These are phyloP conservation scores for Graphium sp. DNA, from an alignment of 2,329 filamentous ascomycete genomes.

Conservation along the genomic window DNA sequence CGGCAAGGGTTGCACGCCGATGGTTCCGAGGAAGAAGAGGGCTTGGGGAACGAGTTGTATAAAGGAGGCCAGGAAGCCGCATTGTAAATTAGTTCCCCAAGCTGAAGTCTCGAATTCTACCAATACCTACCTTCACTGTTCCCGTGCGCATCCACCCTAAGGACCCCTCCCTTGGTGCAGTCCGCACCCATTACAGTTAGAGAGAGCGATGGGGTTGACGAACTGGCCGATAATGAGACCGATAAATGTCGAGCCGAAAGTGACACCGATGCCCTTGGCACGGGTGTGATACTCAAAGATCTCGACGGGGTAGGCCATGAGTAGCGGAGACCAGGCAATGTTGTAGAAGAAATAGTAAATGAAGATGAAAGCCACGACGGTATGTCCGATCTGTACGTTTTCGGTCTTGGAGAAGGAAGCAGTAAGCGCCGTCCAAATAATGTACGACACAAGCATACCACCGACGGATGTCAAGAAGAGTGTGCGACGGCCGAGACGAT, in stretches of 20 bases:
- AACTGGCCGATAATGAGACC: conserved; percentile 19
- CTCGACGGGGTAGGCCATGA: conserved; percentile 24
- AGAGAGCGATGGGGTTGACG: conserved; percentile 21
- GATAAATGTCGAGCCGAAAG: conserved; percentile 20
- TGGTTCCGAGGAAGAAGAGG: too few species aligned
- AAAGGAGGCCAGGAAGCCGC: too few species aligned
- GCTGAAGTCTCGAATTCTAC: too few species aligned
- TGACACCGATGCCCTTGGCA: conserved; percentile 22
- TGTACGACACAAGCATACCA: conserved; percentile 19
- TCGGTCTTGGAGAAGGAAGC: conserved; percentile 17
- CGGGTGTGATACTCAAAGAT: conserved; percentile 22
- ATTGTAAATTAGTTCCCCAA: too few species aligned
- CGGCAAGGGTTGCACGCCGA: too few species aligned
- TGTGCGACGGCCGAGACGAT: conserved; percentile 17
- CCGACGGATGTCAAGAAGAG: conserved; percentile 21
- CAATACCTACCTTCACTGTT: too few species aligned
- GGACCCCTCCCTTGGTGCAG: too few species aligned
- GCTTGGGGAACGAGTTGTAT: too few species aligned
- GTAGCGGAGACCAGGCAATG: conserved; percentile 23
- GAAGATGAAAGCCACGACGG: conserved; percentile 23
- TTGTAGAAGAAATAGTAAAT: conserved; percentile 23
- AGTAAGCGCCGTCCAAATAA: conserved; percentile 20
- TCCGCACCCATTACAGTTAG: too few species aligned
- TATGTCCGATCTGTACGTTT: conserved; percentile 13
- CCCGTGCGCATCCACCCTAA: too few species aligned